Evolutionary conservation across 2,329 filamentous ascomycete genomes (phyloP), one percentile per base, ranked within the genome.

Genomic region (Penicillium occitanis): DNA sequence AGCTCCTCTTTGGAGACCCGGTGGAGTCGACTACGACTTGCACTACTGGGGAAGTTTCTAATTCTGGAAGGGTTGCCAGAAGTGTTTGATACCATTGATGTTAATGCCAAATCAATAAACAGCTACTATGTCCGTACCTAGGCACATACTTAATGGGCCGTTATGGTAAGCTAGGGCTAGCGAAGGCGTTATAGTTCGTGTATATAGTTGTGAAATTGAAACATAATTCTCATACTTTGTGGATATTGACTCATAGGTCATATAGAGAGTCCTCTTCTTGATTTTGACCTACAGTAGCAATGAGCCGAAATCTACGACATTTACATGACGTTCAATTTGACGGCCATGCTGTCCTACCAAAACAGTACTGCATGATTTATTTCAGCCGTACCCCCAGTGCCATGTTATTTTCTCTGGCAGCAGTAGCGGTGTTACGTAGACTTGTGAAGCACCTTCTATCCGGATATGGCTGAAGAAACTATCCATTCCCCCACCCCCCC

Each of bases 1-100:
- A 7, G 70, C 72, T 53, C 70, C 72, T 17, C 67, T 78, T 48
- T 79, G 77, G 77, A 68, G 70, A 44, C 71, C 73, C 1, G 67
- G 71, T 10, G 70, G 73, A 13, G 66, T 71, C 5, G 73, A 75
- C 48, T 76, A 75, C 65, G 65, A 75, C 44, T 66, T 72, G 51
- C 73, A 76, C 63, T 75, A 76, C 19, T 75, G 74, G 74, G 73
- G 73, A 33, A 68, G 55, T 11, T 73, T 73, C 44, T 19, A 19
- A 19, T 19, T 19, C 19, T 19, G 19, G 19, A 19, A 19, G 19
- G 19, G 19, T 19, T 19, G 19, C 19, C 19, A 1, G 19, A 46
- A 2, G n/a, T 4, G 14, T 28, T 13, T 25, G 48, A 51, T 51
- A 8, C 1, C 22, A 19, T 46, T 48, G 19, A 44, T 44, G 17